phyloP scores from a whole-genome alignment of 768 basidiomycete genomes.

The Sporobolomyces pararoseus region DNA sequence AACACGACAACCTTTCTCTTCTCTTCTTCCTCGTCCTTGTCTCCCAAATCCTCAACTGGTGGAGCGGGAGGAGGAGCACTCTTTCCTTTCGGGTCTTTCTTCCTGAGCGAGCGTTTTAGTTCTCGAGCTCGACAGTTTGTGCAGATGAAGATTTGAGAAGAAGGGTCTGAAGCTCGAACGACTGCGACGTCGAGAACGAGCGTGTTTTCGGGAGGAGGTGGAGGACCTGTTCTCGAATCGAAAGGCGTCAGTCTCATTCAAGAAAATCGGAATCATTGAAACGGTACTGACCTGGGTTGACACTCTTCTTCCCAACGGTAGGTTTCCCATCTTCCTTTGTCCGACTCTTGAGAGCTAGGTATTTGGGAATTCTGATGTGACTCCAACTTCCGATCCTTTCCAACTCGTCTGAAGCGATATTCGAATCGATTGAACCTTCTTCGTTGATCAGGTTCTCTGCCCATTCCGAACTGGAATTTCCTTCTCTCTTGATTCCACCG shows the following conservation, averaged over 20 bases:
- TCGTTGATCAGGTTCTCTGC: constrained; percentile 19
- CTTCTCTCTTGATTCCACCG: constrained; percentile 48
- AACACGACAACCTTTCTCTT: constrained; percentile 75
- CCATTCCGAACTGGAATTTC: background rate
- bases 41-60: constrained; percentile 53
- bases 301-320: background rate
- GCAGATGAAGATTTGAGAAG: constrained; percentile 72
- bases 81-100: constrained; percentile 58
- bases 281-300: constrained; percentile 43
- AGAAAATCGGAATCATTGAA: background rate
- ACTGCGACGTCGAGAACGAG: constrained; percentile 70
- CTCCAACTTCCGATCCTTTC: constrained; percentile 74
- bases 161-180: constrained; percentile 74
- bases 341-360: constrained; percentile 76
- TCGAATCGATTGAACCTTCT: constrained; percentile 25
- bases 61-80: constrained; percentile 51
- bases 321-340: constrained; percentile 80
- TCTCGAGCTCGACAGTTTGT: constrained; percentile 84
- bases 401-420: constrained; percentile 15
- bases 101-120: constrained; percentile 84
- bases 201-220: constrained; percentile 61
- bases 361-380: constrained; percentile 73
- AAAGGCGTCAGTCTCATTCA: too few species aligned
- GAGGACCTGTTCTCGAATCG: background rate
- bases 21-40: constrained; percentile 52